These are phyloP conservation scores for Epichloe brachyelytri DNA, from an alignment of 2,329 filamentous ascomycete species.

Conservation along the genomic window DNA sequence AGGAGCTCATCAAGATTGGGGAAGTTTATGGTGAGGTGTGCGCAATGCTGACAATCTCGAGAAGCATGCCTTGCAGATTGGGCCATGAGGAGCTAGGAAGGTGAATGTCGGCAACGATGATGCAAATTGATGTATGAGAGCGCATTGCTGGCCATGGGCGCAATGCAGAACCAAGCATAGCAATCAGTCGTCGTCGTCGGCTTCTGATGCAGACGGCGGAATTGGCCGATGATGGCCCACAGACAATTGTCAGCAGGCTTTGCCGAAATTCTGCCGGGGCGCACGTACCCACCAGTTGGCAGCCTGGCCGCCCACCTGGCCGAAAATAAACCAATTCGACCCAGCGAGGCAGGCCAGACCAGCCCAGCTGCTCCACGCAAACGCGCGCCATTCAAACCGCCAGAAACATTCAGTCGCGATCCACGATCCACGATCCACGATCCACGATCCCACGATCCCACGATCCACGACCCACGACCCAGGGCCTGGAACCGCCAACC, in stretches of 20 bases:
- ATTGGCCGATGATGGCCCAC: not conserved
- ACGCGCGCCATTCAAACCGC: slow-evolving; percentile 6
- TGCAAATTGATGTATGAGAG: not conserved
- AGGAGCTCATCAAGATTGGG: not conserved
- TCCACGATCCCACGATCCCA: too few relatives aligned
- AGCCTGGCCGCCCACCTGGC: not conserved
- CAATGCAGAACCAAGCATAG: not conserved
- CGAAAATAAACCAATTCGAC: slow-evolving; percentile 3
- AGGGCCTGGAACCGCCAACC: not conserved
- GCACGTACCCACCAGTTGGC: not conserved
- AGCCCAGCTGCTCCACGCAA: slow-evolving; percentile 3
- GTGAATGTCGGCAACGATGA: not conserved
- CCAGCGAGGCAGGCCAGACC: slow-evolving; percentile 1
- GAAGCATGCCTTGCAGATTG: not conserved
- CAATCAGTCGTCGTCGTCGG: not conserved
- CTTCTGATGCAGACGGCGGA: not conserved
- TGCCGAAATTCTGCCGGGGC: not conserved
- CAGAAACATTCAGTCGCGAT: slow-evolving; percentile 5
- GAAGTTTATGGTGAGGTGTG: not conserved
- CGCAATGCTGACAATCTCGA: not conserved
- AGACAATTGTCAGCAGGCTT: not conserved
- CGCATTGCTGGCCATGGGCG: not conserved
- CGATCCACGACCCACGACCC: not conserved
- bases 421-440: not conserved
- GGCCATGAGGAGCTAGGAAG: not conserved